Evolutionary conservation across 2,329 filamentous ascomycete genomes (phyloP).

Genomic region (Phyllosticta capitalensis): DNA sequence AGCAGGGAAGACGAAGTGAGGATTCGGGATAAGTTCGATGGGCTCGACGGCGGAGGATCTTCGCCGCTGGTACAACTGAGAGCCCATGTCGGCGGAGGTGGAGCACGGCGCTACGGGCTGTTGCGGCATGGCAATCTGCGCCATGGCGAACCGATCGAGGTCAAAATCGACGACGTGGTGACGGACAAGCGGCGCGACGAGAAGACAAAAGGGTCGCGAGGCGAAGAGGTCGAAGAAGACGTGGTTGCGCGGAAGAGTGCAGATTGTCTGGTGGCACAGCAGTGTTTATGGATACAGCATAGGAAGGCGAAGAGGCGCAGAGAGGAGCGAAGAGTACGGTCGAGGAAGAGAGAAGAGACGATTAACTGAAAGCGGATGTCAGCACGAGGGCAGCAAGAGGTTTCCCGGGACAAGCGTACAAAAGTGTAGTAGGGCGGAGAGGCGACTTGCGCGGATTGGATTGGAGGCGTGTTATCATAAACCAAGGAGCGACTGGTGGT

Average conservation of each 20-base stretch:
- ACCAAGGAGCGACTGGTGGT: conserved; percentile 3
- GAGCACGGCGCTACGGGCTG: conserved; percentile 24
- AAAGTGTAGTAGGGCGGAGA: conserved; percentile 1
- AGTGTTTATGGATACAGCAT: background rate
- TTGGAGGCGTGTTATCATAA: background rate
- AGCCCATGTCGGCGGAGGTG: conserved; percentile 11
- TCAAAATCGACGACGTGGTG: conserved; percentile 2
- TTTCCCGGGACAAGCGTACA: background rate
- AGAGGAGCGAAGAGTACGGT: background rate
- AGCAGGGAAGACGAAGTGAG: conserved; percentile 40
- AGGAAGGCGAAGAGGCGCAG: background rate
- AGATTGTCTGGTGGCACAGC: background rate
- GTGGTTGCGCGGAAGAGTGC: background rate
- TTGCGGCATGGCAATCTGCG: conserved; percentile 30
- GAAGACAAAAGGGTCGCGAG: conserved; percentile 3
- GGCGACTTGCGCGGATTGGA: background rate
- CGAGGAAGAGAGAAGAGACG: conserved; percentile 1
- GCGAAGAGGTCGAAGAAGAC: background rate
- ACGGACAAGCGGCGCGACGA: background rate
- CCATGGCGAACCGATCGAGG: conserved; percentile 20
- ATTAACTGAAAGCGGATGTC: conserved; percentile 10
- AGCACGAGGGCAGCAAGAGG: background rate
- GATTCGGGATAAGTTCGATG: conserved; percentile 38
- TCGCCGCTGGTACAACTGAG: conserved; percentile 10
- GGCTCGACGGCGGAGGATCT: conserved; percentile 20